Evolutionary conservation across 345 rosid species (phyloP).

Genomic region (Euphorbia tirucalli): DNA sequence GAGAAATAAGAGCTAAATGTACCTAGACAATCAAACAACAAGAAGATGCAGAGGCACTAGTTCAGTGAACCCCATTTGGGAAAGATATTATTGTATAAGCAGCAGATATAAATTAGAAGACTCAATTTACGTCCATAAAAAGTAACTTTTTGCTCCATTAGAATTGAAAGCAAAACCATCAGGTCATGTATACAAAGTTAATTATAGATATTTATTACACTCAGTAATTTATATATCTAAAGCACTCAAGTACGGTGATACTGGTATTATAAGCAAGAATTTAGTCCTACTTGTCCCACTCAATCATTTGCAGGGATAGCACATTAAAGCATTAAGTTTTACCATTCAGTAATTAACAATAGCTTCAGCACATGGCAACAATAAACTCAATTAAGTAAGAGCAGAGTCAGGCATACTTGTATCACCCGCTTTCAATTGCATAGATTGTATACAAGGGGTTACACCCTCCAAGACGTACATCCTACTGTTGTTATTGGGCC

Average conservation of each 20-base stretch:
- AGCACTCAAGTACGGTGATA: too few species aligned
- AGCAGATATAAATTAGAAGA: neutral
- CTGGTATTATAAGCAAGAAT: neutral
- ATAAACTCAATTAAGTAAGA: constrained; percentile 9
- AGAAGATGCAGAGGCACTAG: neutral
- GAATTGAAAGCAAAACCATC: neutral
- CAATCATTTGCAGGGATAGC: constrained; percentile 64
- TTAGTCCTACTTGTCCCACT: constrained; percentile 30
- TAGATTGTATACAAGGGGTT: constrained; percentile 93
- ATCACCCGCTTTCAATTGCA: constrained; percentile 88
- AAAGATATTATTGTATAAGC: neutral
- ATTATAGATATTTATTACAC: neutral
- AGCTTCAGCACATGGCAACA: neutral
- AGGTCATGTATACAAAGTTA: neutral
- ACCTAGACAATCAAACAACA: neutral
- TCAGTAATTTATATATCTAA: neutral
- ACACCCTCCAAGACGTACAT: constrained; percentile 99
- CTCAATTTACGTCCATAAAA: neutral
- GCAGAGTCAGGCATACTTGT: constrained; percentile 50
- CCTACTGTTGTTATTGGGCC: constrained; percentile 99
- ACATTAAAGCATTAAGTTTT: constrained; percentile 19
- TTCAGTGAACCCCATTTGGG: neutral
- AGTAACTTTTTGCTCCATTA: neutral
- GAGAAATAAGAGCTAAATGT: neutral
- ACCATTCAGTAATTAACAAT: neutral